Conservation (phyloP, 1,139 yeast species). For the Blastobotrys illinoisensis region DNA sequence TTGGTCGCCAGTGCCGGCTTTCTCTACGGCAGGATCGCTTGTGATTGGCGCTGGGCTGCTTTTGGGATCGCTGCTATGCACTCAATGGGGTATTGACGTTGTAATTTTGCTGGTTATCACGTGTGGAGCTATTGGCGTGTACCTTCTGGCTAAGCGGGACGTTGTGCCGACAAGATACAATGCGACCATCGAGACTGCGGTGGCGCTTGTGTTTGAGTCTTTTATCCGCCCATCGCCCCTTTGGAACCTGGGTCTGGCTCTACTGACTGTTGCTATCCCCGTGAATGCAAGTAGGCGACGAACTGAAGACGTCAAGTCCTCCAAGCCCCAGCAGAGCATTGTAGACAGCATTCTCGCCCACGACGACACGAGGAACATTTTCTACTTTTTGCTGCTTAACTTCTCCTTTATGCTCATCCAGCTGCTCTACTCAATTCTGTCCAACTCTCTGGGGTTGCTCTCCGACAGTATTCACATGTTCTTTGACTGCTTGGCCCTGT, state of each 20-base stretch:
- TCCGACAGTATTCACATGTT: slow-evolving; percentile 97
- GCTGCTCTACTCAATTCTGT: slow-evolving; percentile 81
- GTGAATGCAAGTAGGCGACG: slow-evolving; percentile 6
- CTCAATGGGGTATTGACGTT: slow-evolving; percentile 9
- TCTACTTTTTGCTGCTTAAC: slow-evolving; percentile 77
- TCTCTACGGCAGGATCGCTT: slow-evolving; percentile 16
- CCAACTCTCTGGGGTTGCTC: slow-evolving; percentile 83
- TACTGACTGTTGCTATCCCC: slow-evolving; percentile 20
- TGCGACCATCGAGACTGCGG: slow-evolving; percentile 23
- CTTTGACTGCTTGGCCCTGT: slow-evolving; percentile 82
- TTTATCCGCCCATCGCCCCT: slow-evolving; percentile 17
- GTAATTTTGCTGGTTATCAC: slow-evolving; percentile 27
- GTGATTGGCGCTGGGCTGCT: slow-evolving; percentile 17
- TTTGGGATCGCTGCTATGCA: neutral
- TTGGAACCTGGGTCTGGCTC: slow-evolving; percentile 17
- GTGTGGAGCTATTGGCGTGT: slow-evolving; percentile 33
- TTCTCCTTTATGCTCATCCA: slow-evolving; percentile 93
- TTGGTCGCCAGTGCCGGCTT: slow-evolving; percentile 10
- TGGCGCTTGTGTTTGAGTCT: slow-evolving; percentile 20
- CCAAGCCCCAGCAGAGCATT: slow-evolving; percentile 21
- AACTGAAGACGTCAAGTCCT: slow-evolving; percentile 4
- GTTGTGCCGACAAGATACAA: slow-evolving; percentile 31
- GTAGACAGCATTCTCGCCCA: slow-evolving; percentile 41
- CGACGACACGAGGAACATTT: slow-evolving; percentile 80
- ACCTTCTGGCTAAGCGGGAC: slow-evolving; percentile 31